Conservation (phyloP, 331 rosid species). For the Quercus tomentella region DNA sequence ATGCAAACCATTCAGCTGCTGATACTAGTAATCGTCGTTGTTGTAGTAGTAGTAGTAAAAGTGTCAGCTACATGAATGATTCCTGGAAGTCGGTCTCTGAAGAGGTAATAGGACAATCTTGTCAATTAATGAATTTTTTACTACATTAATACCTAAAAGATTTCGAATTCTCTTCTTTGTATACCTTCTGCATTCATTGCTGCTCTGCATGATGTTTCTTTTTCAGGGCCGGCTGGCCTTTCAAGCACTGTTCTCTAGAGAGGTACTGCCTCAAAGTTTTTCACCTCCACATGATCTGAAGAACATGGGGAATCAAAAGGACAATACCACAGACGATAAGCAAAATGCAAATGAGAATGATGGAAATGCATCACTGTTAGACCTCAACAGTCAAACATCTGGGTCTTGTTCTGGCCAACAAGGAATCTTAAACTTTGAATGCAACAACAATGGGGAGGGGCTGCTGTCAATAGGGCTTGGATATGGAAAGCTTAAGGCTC, state of each 20-base stretch:
- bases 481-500: constrained; percentile 56
- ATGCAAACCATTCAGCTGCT: constrained; percentile 37
- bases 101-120: constrained; percentile 51
- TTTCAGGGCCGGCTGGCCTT: constrained; percentile 81
- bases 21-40: constrained; percentile 56
- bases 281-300: constrained; percentile 56
- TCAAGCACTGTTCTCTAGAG: constrained; percentile 82
- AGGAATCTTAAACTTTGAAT: constrained; percentile 19
- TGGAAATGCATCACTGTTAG: constrained; percentile 14
- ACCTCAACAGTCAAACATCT: constrained; percentile 40
- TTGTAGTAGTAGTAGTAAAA: constrained; percentile 56
- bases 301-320: constrained; percentile 33
- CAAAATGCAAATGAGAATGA: constrained; percentile 25
- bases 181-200: constrained; percentile 1
- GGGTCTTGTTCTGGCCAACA: constrained; percentile 22
- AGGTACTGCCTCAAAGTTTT: constrained; percentile 88
- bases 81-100: constrained; percentile 96
- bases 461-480: constrained; percentile 69
- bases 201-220: constrained; percentile 14
- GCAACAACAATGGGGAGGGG: constrained; percentile 37
- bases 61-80: constrained; percentile 46
- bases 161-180: not conserved
- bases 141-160: not conserved
- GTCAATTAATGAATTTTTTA: constrained; percentile 7
- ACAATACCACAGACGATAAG: constrained; percentile 21